Evolutionary conservation across 2,329 filamentous ascomycete genomes (phyloP), one percentile per base, ranked within the genome.

Genomic region (Aspergillus niger): DNA sequence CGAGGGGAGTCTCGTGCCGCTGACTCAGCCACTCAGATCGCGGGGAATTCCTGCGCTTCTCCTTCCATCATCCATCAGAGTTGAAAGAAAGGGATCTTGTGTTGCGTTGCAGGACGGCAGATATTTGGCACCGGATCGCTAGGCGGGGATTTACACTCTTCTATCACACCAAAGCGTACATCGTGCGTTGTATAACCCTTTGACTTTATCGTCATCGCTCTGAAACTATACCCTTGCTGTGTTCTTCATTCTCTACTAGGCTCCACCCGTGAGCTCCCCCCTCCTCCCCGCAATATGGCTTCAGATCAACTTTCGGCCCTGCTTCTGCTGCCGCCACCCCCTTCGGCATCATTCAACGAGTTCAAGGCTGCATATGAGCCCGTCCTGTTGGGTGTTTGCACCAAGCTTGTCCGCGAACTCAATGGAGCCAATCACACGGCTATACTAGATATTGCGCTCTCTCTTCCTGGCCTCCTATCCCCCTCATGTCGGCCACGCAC

Each of bases 271-370:
- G 50, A 44, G 52, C 48, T 56, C 57, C 32, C 47, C 55, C 36
- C 38, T 62, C 38, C 50, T 49, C 36, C 60, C 47, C 50, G 30
- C 65, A 60, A 58, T 62, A 75, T 74, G 71, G 61, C 63, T 58
- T 63, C 66, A 52, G 60, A 68, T 43, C 63, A 65, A 47, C 62
- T 70, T 58, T 70, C 73, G 66, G 70, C 70, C 24, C 81, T 91
- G 38, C 80, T 91, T 15, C 79, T 91, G 56, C 85, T 89, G 17
- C 81, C 84, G 47, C 86, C 88, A 52, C 87, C 88, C 28, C 78
- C 81, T 30, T 85, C 86, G 8, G 77, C 82, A 52, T 81, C 78
- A 13, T 78, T 81, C 49, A 70, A 77, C 10, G 73, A 82, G 1
- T 78, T 91, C 63, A 81, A 80, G 62, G 82, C 83, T 30, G 84